A percentile compares a stretch with the other conserved stretches of the same genome.
Evolutionary conservation across 495 filamentous ascomycete genomes (phyloP).

Genomic region (Rusavskia elegans): DNA sequence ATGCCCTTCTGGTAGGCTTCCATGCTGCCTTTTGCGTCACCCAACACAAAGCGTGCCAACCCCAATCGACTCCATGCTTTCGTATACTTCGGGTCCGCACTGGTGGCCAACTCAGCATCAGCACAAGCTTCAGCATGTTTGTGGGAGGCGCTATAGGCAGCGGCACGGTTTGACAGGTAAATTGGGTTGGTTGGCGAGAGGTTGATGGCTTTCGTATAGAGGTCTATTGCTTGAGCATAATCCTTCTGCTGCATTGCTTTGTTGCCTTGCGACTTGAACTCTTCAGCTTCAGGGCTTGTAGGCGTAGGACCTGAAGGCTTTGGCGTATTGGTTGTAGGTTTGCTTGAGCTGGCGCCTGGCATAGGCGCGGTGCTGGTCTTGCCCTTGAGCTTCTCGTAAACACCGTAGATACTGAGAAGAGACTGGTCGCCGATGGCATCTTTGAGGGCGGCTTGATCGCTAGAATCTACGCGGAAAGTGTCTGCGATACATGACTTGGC

Average conservation of each 20-base stretch:
- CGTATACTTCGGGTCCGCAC: slow-evolving; percentile 78
- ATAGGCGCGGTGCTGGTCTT: slow-evolving; percentile 31
- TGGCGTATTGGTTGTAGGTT: slow-evolving; percentile 14
- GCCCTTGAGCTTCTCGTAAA: slow-evolving; percentile 86
- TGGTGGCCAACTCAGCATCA: slow-evolving; percentile 79
- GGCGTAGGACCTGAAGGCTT: slow-evolving; percentile 9
- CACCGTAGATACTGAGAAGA: slow-evolving; percentile 76
- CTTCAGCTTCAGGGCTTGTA: slow-evolving; percentile 57
- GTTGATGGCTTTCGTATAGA: slow-evolving; percentile 70
- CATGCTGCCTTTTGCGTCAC: slow-evolving; percentile 79
- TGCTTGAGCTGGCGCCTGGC: slow-evolving; percentile 10
- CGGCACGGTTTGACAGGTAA: slow-evolving; percentile 94
- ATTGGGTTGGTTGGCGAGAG: slow-evolving; percentile 78
- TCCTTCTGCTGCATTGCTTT: slow-evolving; percentile 86
- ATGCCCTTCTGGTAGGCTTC: slow-evolving; percentile 91
- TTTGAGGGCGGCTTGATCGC: slow-evolving; percentile 52
- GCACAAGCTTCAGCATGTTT: slow-evolving; percentile 66
- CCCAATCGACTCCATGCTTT: slow-evolving; percentile 93
- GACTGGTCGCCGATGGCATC: slow-evolving; percentile 71
- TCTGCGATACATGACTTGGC: slow-evolving; percentile 87
- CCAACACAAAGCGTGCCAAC: slow-evolving; percentile 75
- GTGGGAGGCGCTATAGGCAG: slow-evolving; percentile 65
- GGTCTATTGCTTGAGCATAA: slow-evolving; percentile 60
- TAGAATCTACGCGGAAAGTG: slow-evolving; percentile 82
- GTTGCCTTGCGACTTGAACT: slow-evolving; percentile 82